Percentiles rank a stretch among this genome's conserved stretches.
Evolutionary conservation across 1,139 yeast genomes (phyloP).

Genomic region (Saccharomyces hybrid): DNA sequence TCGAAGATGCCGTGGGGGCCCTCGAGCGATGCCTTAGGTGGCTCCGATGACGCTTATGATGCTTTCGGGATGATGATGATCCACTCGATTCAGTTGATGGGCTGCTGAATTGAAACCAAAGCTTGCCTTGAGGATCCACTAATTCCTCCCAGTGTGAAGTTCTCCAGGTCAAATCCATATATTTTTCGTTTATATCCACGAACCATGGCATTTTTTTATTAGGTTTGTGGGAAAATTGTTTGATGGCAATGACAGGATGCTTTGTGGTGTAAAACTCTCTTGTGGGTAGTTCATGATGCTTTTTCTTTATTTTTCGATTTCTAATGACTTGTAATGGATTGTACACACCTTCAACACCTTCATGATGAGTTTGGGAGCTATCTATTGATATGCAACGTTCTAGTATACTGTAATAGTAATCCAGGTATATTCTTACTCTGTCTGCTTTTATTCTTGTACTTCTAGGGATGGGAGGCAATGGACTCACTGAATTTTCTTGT

Average conservation of each 20-base stretch:
- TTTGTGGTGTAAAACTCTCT: conserved; percentile 22
- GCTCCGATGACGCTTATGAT: conserved; percentile 11
- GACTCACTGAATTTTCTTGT: conserved; percentile 1
- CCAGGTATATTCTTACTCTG: conserved; percentile 27
- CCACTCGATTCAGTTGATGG: conserved; percentile 4
- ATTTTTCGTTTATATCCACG: conserved; percentile 54
- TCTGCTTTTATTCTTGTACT: conserved; percentile 28
- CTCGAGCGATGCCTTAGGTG: neutral
- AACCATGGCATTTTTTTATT: conserved; percentile 45
- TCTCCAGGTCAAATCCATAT: conserved; percentile 62
- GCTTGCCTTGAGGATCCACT: conserved; percentile 44
- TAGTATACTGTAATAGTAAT: conserved; percentile 26
- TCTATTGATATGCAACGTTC: conserved; percentile 19
- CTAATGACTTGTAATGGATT: conserved; percentile 78
- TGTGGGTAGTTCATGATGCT: conserved; percentile 33
- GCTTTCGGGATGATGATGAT: conserved; percentile 3
- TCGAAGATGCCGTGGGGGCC: neutral
- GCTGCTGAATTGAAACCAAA: conserved; percentile 45
- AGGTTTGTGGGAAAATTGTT: conserved; percentile 24
- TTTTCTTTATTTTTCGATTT: conserved; percentile 51
- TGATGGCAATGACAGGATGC: conserved; percentile 27
- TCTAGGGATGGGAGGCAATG: conserved; percentile 11
- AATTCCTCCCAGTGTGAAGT: conserved; percentile 57
- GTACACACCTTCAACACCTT: conserved; percentile 56
- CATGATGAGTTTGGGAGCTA: conserved; percentile 14